Evolutionary conservation across 192 early-diverging fungal species (phyloP), one percentile per base, ranked within the genome.

Genomic region (Linnemannia elongata): DNA sequence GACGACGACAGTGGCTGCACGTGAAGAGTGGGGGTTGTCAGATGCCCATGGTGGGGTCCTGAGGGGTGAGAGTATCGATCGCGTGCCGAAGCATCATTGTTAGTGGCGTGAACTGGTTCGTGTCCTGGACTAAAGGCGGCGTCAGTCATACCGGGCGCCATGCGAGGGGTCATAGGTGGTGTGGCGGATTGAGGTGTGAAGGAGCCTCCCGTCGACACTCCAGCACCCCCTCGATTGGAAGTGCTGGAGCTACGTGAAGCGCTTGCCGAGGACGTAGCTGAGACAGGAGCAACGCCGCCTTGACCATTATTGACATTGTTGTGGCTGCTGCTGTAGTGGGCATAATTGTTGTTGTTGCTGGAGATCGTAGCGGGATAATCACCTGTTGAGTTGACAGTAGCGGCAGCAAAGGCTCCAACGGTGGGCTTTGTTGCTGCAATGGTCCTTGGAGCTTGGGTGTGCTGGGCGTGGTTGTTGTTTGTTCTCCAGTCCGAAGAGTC

Each of bases 241-340:
- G 83, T 85, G 38, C 85, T 87, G 39, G 85, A 87, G 76, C 85
- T 87, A 27, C 85, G 85, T 4, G 85, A 87, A 39, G 85, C 79
- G 12, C 79, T 87, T 38, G 85, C 85, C 24, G 85, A 87, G n/a
- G 85, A 78, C 24, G 57, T 44, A 71, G 72, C 60, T 42, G 85
- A 87, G 57, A 66, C 55, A 17, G 76, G 45, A 15, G 35, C 78
- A n/a, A 18, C 27, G 18, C n/a, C 20, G 45, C 39, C 38, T 3
- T 68, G 52, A 30, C 52, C 79, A 52, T 52, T 75, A 55, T 47
- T 55, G 17, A 17, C 35, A 44, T 41, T 30, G 35, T 35, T 79
- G 60, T 15, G 12, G 60, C 3, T 68, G 39, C n/a, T 49, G 76
- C 10, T 41, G 44, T 13, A 27, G 47, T 35, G 27, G 72, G 54